Conservation (phyloP, 1,139 yeast species). For the Saccharomyces pastorianus region DNA sequence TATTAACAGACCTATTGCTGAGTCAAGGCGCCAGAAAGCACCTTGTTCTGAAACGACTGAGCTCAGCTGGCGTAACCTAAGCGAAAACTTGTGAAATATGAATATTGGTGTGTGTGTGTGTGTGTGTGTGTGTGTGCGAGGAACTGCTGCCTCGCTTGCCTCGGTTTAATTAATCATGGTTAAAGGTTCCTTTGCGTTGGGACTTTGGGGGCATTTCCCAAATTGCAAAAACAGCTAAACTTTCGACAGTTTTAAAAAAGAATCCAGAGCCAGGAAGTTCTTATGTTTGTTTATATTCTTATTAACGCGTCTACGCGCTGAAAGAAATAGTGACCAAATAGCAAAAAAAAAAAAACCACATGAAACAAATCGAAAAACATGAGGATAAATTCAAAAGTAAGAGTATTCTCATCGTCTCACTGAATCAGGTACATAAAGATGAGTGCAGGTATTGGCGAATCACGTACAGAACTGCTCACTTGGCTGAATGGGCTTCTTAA, state of each 20-base stretch:
- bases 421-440: conserved; percentile 6
- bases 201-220: neutral
- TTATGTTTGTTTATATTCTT: neutral
- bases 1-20: neutral
- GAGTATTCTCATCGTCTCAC: neutral
- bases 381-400: neutral
- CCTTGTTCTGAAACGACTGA: neutral
- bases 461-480: conserved; percentile 70
- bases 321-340: neutral
- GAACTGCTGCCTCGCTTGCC: neutral
- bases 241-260: too few species aligned
- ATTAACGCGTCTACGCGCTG: neutral
- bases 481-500: conserved; percentile 76
- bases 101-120: neutral
- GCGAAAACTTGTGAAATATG: neutral
- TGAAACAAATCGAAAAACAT: neutral
- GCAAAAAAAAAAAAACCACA: neutral
- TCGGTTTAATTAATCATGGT: neutral
- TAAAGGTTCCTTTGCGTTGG: neutral
- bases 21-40: neutral
- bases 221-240: neutral
- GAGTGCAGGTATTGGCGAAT: conserved; percentile 46
- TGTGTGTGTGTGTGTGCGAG: neutral
- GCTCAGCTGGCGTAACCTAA: neutral
- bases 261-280: neutral